Evolutionary conservation across 208 protist species (phyloP), one percentile per base, ranked within the genome.

Genomic region (Acanthamoeba healyi): DNA sequence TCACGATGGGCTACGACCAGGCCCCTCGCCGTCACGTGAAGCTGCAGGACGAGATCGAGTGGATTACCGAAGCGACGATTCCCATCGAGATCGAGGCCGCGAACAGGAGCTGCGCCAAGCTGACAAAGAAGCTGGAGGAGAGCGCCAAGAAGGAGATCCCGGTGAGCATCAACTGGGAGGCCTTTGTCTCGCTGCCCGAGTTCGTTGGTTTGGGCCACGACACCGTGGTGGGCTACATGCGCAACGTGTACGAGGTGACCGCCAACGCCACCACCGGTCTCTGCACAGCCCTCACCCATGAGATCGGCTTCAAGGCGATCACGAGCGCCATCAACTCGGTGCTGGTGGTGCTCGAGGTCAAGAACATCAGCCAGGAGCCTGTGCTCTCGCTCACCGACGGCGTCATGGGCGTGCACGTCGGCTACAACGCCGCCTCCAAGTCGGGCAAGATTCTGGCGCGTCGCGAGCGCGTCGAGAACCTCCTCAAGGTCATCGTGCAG

Each of bases 81-180:
- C 81, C 81, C 12, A 89, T 89, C 56, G 81, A 89, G 56, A 89
- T 89, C 46, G 81, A 89, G 81, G 81, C 81, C 7, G 81, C 81
- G 46, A 63, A 89, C 56, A 7, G 81, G 19, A 4, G 3, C 17
- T 89, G 81, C 81, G 81, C 29, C 6, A 63, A 89, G 81, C 51
- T 89, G 22, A 26, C 32, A 0, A 34, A 63, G 46, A 14, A 14
- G 19, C 42, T 89, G 32, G 65, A 10, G 29, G 22, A 89, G 81
- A 5, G 42, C 29, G 32, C 81, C 56, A 42, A 65, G 19, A 89
- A 89, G 81, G 15, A 7, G 26, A 89, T 89, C 81, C 7, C 1
- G 22, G 34, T 89, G 46, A 15, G 46, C 46, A 89, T 89, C 56
- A 89, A 58, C 32, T 89, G 81, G 81, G 81, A 89, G 14, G 26